Base-by-base conservation (phyloP, 148 eudicot genomes). In the Limonium bicolor region DNA sequence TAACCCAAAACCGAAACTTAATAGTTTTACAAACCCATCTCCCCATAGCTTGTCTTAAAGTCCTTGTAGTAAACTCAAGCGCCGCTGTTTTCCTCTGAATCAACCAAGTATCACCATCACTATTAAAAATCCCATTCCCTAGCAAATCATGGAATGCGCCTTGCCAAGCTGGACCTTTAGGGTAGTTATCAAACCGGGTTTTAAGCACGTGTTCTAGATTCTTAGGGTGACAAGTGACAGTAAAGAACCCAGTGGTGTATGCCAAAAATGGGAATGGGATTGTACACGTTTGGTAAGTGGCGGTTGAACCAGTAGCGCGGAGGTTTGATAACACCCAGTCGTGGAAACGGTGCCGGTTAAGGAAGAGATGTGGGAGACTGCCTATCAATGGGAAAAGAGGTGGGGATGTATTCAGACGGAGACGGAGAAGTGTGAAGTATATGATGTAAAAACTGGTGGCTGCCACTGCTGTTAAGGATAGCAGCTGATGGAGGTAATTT, bases 181-280 rank as follows among this genome's bases (percentile, higher is more conserved):
- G 82, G 54, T 75, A 75, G 54, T 75, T 75, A 18, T 75, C 81
- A 54, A 75, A 75, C 47, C 76, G 61, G 28, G 72, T 66, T 21
- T 59, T 42, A 14, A 75, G 71, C 21, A 75, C 66, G 41, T 75
- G 82, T 24, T 75, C 82, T 12, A 75, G 56, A 53, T 70, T 75
- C 24, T 57, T 66, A 0, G 82, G 82, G 59, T 75, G 66, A 36
- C 60, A 66, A 7, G 81, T 75, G 36, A 75, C 76, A 0, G 81
- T 75, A 19, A 59, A 69, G 41, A 75, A 69, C 28, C 73, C 76
- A 24, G 66, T 59, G 22, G 47, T 63, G 5, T 54, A 33, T 1
- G 81, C 73, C 5, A 66, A 28, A 27, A 59, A 70, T 0, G 81
- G 81, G 20, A 75, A 3, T 8, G 69, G 61, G 7, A 69, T 38